Percentiles rank a stretch among this genome's conserved stretches.
Evolutionary conservation across 164 flowering plant species (phyloP).

Genomic region (Nymphaea colorata): DNA sequence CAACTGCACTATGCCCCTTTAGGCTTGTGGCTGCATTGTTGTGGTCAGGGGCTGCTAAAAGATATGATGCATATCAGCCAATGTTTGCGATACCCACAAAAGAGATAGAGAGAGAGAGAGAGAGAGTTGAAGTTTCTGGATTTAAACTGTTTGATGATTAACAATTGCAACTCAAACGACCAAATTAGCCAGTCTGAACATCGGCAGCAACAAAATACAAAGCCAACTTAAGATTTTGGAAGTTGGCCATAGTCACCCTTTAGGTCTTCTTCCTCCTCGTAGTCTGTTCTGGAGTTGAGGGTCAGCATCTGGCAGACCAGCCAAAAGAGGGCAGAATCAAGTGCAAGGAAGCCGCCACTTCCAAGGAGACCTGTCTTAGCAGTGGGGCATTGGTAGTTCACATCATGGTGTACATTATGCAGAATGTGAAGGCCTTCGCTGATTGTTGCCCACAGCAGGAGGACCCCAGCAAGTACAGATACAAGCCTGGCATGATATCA

Average conservation of each 20-base stretch:
- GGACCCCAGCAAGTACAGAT: slow-evolving; percentile 1
- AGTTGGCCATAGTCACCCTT: slow-evolving; percentile 32
- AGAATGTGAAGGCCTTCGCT: slow-evolving; percentile 45
- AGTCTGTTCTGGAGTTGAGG: slow-evolving; percentile 27
- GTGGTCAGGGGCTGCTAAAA: no score
- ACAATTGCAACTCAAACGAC: no score
- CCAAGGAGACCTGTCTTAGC: slow-evolving; percentile 44
- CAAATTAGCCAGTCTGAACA: no score
- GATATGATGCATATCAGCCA: no score
- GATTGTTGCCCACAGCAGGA: slow-evolving; percentile 75
- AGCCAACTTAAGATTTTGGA: not conserved
- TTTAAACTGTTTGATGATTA: no score
- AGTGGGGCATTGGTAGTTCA: slow-evolving; percentile 20
- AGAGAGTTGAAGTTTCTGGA: no score
- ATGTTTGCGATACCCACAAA: no score
- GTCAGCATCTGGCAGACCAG: slow-evolving; percentile 34
- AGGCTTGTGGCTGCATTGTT: no score
- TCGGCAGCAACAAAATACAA: no score
- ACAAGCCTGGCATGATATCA: not conserved
- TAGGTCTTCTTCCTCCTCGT: slow-evolving; percentile 19
- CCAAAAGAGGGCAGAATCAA: slow-evolving; percentile 37
- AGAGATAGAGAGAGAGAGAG: no score
- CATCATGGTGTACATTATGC: slow-evolving; percentile 23
- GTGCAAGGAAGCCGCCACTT: slow-evolving; percentile 35
- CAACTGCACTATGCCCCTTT: no score